Percentiles rank a stretch among this genome's conserved stretches.
Evolutionary conservation across 179 eudicot genomes (phyloP).

Genomic region (Sideroxylon spinosum): DNA sequence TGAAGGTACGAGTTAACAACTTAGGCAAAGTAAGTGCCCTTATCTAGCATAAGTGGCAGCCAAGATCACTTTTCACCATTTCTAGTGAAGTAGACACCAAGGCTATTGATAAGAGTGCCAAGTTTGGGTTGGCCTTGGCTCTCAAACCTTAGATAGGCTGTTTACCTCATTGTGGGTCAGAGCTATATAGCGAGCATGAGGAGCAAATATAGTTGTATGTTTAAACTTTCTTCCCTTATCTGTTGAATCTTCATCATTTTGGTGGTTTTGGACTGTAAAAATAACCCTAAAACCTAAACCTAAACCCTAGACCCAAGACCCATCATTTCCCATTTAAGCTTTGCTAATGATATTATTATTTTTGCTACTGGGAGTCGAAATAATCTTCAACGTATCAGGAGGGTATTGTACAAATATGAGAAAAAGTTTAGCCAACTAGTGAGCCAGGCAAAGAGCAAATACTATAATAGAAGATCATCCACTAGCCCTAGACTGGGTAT

Average conservation of each 20-base stretch:
- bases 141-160: constrained; percentile 18
- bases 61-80: constrained; percentile 25
- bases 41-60: constrained; percentile 39
- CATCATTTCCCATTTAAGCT: too few species aligned
- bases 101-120: constrained; percentile 25
- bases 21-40: constrained; percentile 35
- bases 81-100: constrained; percentile 32
- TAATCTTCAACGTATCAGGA: too few species aligned
- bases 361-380: too few species aligned
- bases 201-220: constrained; percentile 5
- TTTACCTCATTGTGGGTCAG: neutral
- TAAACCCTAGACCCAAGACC: too few species aligned
- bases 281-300: too few species aligned
- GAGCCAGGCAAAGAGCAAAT: too few species aligned
- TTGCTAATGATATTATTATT: too few species aligned
- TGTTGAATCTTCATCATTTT: constrained; percentile 9
- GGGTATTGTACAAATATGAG: too few species aligned
- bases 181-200: neutral
- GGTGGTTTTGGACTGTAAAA: neutral
- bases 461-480: too few species aligned
- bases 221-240: constrained; percentile 2
- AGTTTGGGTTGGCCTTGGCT: constrained; percentile 32
- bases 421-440: too few species aligned
- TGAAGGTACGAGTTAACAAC: constrained; percentile 36
- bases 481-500: too few species aligned